Percentiles rank a stretch among this genome's conserved stretches.
These are phyloP conservation scores for Fusarium napiforme DNA, from an alignment of 2,329 filamentous ascomycete genomes.

Conservation along the genomic window DNA sequence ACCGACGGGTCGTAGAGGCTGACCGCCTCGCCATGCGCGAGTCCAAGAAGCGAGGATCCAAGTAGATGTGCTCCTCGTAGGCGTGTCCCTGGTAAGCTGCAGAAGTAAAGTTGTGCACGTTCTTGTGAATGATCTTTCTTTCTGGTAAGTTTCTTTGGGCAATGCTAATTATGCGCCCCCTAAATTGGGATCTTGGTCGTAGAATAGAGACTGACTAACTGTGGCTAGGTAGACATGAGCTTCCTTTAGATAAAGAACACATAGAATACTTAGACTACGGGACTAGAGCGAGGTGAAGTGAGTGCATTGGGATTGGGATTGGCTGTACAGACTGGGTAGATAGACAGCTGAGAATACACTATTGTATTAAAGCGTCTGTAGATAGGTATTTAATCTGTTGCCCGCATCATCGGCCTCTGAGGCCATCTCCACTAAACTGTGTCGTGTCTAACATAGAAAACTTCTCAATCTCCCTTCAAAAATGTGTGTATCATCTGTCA, in stretches of 20 bases:
- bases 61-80: not conserved
- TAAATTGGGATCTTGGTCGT: not conserved
- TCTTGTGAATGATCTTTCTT: not conserved
- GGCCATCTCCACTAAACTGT: slow-evolving; percentile 26
- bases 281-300: not conserved
- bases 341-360: slow-evolving; percentile 20
- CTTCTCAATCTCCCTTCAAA: not conserved
- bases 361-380: slow-evolving; percentile 29
- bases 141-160: not conserved
- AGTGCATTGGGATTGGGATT: too few species aligned
- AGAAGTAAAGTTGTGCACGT: not conserved
- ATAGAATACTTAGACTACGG: not conserved
- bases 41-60: not conserved
- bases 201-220: not conserved
- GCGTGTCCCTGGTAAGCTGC: not conserved
- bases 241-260: not conserved
- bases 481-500: not conserved
- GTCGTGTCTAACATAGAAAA: slow-evolving; percentile 34
- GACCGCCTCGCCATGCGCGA: not conserved
- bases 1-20: rapidly evolving
- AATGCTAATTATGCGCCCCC: not conserved
- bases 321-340: not conserved
- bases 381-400: slow-evolving; percentile 13
- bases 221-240: not conserved
- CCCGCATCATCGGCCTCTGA: slow-evolving; percentile 18